phyloP scores from a whole-genome alignment of 2,329 filamentous ascomycete species.

The Trichoderma breve region DNA sequence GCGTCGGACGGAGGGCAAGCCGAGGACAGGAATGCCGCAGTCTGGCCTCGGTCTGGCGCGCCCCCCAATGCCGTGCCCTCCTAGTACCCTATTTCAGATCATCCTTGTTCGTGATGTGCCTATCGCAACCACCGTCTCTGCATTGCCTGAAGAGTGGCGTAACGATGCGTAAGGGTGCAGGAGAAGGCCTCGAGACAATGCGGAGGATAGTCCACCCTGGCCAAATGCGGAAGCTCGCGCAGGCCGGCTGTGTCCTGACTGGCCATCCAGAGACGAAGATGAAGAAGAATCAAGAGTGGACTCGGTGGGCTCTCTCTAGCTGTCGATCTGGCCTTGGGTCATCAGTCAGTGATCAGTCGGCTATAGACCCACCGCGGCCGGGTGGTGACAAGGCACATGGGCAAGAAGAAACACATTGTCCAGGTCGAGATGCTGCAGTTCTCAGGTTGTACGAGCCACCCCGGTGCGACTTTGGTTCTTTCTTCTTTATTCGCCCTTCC shows the following conservation, averaged over 20 bases:
- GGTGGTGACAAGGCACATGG: slow-evolving; percentile 14
- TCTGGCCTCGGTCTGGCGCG: neutral
- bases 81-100: neutral
- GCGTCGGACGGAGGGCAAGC: neutral
- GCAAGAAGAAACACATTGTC: neutral
- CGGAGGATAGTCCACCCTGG: slow-evolving; percentile 20
- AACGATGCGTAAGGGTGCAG: slow-evolving; percentile 22
- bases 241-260: neutral
- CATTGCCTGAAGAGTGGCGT: slow-evolving; percentile 16
- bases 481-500: neutral
- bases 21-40: neutral
- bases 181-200: slow-evolving; percentile 19
- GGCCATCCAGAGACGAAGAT: slow-evolving; percentile 3
- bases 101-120: slow-evolving; percentile 14
- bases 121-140: neutral
- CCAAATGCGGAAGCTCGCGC: slow-evolving; percentile 24
- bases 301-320: slow-evolving; percentile 16
- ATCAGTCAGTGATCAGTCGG: slow-evolving; percentile 11
- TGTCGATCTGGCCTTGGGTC: slow-evolving; percentile 18
- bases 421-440: slow-evolving; percentile 7
- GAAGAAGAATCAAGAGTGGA: slow-evolving; percentile 2
- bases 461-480: neutral
- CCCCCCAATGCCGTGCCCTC: neutral
- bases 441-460: neutral
- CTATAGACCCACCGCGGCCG: slow-evolving; percentile 5